phyloP scores from a whole-genome alignment of 1,284 basidiomycete species.

The Ganoderma boninense region DNA sequence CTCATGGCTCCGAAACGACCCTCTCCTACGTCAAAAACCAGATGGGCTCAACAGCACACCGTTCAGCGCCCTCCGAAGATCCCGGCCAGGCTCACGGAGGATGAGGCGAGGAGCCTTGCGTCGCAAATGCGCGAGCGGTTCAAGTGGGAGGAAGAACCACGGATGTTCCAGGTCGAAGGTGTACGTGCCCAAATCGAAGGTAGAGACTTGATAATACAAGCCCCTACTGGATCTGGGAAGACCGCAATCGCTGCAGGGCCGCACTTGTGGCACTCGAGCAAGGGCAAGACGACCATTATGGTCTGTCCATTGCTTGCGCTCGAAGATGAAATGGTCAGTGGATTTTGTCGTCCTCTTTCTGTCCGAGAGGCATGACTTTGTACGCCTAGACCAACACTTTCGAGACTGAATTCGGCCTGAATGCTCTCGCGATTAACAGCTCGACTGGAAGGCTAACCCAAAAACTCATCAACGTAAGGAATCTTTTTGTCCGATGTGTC shows the following conservation, averaged over 20 bases:
- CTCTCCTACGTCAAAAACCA: no score
- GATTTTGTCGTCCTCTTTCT: no score
- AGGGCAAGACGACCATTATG: slow-evolving; percentile 43
- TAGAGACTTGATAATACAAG: slow-evolving; percentile 27
- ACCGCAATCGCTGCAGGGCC: slow-evolving; percentile 31
- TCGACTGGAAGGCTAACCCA: neutral
- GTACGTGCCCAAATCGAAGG: slow-evolving; percentile 25
- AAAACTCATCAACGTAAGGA: no score
- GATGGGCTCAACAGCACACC: no score
- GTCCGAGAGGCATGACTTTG: no score
- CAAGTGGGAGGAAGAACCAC: slow-evolving; percentile 5
- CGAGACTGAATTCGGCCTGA: neutral
- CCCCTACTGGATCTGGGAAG: slow-evolving; percentile 29
- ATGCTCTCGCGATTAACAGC: neutral
- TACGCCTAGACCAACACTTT: neutral
- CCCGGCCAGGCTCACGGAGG: neutral
- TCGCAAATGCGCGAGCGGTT: no score
- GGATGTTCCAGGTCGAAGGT: slow-evolving; percentile 32
- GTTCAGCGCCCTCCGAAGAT: no score
- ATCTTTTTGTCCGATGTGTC: no score
- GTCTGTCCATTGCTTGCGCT: slow-evolving; percentile 48
- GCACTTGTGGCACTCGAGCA: slow-evolving; percentile 34
- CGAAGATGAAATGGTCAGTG: slow-evolving; percentile 47
- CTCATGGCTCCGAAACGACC: no score
- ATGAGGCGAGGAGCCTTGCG: no score